Base-by-base conservation (phyloP, 208 protist species). In the Wallacemonas sp. region DNA sequence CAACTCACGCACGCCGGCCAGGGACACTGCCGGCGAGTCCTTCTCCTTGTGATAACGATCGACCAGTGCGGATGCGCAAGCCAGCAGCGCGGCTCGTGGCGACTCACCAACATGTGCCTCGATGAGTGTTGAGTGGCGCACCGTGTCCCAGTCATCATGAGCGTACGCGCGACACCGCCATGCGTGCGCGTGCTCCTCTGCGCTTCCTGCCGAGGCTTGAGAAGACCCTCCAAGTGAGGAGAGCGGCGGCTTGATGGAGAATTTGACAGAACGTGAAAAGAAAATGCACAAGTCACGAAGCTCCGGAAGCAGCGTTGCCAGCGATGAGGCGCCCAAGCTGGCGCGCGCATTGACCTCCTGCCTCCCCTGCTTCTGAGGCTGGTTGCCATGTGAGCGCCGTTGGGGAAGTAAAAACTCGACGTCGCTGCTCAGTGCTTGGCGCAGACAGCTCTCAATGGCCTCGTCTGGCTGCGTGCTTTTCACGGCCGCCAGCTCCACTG, bases 151-250 rank as follows among this genome's bases (percentile, higher is more conserved):
- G 58, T 96, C 87, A 39, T 93, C 85, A 50, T 87, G 86, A 42
- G 88, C 72, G 66, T 96, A 96, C 52, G 81, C 87, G 8, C 90
- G 80, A 39, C 90, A 96, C 24, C 79, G 76, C 81, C 83, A 96
- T 22, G 48, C 63, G 3, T 52, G 55, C 52, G 45, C 59, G 17
- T 21, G 55, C n/a, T 4, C 17, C 4, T 26, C 29, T 55, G 61
- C 37, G 19, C 29, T 27, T 58, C 29, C 1, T 32, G 41, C 12
- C 37, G n/a, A n/a, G n/a, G n/a, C n/a, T n/a, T n/a, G 19, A 1
- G 13, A 19, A 1, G 4, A 12, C 46, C 6, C 6, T 39, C 12
- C 27, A 39, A 45, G 55, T 12, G 19, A 44, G 38, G n/a, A 33
- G 4, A 45, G 64, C 10, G 87, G 87, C 12, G 73, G 77, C 53